These are phyloP conservation scores for Alectoria sarmentosa DNA, from an alignment of 495 filamentous ascomycete genomes.

Conservation along the genomic window DNA sequence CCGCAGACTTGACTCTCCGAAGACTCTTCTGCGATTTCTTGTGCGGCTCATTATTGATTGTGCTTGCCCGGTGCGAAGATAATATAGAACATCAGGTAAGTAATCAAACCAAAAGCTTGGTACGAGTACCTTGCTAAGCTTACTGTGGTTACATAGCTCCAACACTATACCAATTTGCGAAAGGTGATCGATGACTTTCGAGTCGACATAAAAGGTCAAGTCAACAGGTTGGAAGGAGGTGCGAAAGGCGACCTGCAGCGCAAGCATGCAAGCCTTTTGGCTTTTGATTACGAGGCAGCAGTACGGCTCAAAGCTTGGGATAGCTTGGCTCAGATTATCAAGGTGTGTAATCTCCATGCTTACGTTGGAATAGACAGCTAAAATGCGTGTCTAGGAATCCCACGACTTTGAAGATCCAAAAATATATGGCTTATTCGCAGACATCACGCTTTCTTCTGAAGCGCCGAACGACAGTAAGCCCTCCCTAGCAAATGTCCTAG, in stretches of 20 bases:
- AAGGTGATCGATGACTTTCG: slow-evolving; percentile 51
- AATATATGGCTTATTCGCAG: slow-evolving; percentile 38
- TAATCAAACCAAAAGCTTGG: slow-evolving; percentile 16
- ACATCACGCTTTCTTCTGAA: slow-evolving; percentile 51
- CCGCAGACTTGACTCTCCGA: slow-evolving; percentile 48
- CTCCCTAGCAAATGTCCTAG: not conserved
- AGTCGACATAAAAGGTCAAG: slow-evolving; percentile 26
- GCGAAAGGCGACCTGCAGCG: slow-evolving; percentile 45
- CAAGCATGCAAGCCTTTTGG: slow-evolving; percentile 57
- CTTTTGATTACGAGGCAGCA: slow-evolving; percentile 72
- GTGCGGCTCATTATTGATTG: slow-evolving; percentile 48
- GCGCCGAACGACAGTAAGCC: slow-evolving; percentile 38
- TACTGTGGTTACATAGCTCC: slow-evolving; percentile 32
- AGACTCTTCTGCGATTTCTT: slow-evolving; percentile 65
- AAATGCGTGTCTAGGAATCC: slow-evolving; percentile 20
- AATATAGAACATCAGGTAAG: slow-evolving; percentile 46
- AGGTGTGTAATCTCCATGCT: slow-evolving; percentile 34
- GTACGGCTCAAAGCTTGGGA: slow-evolving; percentile 61
- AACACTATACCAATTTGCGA: slow-evolving; percentile 53
- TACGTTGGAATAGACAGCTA: not conserved
- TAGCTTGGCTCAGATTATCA: slow-evolving; percentile 52
- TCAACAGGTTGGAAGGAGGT: slow-evolving; percentile 36
- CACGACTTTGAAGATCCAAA: slow-evolving; percentile 16
- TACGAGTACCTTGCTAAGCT: slow-evolving; percentile 11
- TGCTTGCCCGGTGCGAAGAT: slow-evolving; percentile 59